These are phyloP conservation scores for Macadamia integrifolia DNA, from an alignment of 164 flowering plant species.

Conservation along the genomic window DNA sequence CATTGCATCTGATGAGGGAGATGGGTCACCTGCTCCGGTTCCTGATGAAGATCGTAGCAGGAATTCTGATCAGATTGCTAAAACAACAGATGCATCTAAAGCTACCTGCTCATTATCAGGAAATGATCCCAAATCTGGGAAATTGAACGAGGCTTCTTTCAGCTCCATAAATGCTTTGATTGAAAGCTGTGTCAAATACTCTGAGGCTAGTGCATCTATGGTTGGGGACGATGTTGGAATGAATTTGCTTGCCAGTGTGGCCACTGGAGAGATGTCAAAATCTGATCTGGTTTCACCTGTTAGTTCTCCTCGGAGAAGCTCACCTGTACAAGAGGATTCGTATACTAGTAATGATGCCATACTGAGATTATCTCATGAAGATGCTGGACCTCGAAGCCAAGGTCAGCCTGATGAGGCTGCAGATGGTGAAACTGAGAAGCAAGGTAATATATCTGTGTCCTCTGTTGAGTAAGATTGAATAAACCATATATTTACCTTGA, in stretches of 20 bases:
- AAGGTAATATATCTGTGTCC: constrained; percentile 12
- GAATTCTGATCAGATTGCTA: constrained; percentile 26
- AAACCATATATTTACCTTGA: neutral
- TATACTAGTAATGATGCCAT: constrained; percentile 21
- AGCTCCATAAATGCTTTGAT: constrained; percentile 57
- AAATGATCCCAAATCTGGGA: constrained; percentile 30
- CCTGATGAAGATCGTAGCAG: constrained; percentile 35
- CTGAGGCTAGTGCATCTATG: constrained; percentile 34
- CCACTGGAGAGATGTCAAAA: constrained; percentile 75
- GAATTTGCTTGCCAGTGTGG: constrained; percentile 93
- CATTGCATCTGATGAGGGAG: constrained; percentile 50
- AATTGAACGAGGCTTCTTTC: constrained; percentile 32
- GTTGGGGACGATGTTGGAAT: constrained; percentile 79
- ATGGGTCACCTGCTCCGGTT: constrained; percentile 38
- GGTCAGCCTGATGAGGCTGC: constrained; percentile 19
- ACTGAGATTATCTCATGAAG: constrained; percentile 26
- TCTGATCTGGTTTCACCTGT: constrained; percentile 40
- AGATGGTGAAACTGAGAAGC: constrained; percentile 29
- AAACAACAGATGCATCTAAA: constrained; percentile 13
- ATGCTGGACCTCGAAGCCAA: constrained; percentile 14
- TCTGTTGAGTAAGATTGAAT: constrained; percentile 14
- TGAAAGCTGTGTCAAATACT: constrained; percentile 53
- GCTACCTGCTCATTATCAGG: constrained; percentile 13
- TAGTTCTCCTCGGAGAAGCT: constrained; percentile 39
- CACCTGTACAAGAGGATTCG: constrained; percentile 26